Conservation (phyloP, 2,329 filamentous ascomycete species). For the Alternaria gaisen region DNA sequence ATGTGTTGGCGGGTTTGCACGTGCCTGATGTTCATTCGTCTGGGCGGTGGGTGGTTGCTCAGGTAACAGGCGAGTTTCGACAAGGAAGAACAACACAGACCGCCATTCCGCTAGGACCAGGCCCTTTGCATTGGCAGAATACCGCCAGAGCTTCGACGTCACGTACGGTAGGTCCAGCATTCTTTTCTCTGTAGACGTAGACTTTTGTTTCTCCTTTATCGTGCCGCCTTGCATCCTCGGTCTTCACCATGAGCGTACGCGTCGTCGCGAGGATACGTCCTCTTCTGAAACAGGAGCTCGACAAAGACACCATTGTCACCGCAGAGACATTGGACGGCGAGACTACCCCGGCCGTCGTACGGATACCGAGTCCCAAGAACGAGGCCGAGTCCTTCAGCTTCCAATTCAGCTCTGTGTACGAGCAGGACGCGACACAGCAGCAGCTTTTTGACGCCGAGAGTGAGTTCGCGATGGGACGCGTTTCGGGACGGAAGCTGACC, state of each 20-base stretch:
- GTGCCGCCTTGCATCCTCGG: constrained; percentile 17
- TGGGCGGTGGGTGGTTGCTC: constrained; percentile 27
- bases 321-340: constrained; percentile 58
- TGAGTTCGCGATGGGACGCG: constrained; percentile 50
- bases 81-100: constrained; percentile 36
- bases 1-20: constrained; percentile 20
- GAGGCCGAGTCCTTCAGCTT: constrained; percentile 91
- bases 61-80: constrained; percentile 30
- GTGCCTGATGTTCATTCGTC: constrained; percentile 22
- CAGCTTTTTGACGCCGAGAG: constrained; percentile 89
- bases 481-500: constrained; percentile 27
- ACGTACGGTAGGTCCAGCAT: constrained; percentile 38
- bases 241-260: constrained; percentile 67
- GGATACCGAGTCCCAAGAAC: constrained; percentile 94
- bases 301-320: constrained; percentile 86
- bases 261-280: constrained; percentile 93
- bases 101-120: constrained; percentile 26
- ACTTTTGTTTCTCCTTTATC: constrained; percentile 28
- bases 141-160: constrained; percentile 41
- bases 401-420: constrained; percentile 93
- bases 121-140: constrained; percentile 18
- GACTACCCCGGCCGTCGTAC: constrained; percentile 69
- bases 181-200: constrained; percentile 43
- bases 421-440: constrained; percentile 80
- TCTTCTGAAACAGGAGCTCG: constrained; percentile 82